Evolutionary conservation across 1,284 basidiomycete species (phyloP).

Genomic region (Irpex lacteus): DNA sequence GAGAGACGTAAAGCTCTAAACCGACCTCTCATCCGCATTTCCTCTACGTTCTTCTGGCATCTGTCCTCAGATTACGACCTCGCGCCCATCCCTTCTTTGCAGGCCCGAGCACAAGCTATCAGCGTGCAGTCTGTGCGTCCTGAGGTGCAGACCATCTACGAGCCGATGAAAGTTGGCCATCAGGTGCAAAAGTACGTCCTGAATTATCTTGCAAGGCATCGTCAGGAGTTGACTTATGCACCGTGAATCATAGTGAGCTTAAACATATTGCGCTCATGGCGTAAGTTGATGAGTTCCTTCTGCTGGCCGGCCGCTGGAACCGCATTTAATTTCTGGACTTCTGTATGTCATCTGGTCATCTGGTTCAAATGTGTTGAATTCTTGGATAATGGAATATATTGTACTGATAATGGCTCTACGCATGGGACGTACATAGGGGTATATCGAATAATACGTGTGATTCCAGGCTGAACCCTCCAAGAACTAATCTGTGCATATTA

Average conservation of each 20-base stretch:
- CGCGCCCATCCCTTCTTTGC: slow-evolving; percentile 59
- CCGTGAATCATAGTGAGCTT: slow-evolving; percentile 56
- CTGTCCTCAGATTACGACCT: slow-evolving; percentile 83
- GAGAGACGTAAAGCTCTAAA: slow-evolving; percentile 52
- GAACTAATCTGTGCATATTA: too few relatives aligned
- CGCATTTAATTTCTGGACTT: too few relatives aligned
- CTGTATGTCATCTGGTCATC: too few relatives aligned
- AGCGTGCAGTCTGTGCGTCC: slow-evolving; percentile 35
- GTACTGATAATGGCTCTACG: too few relatives aligned
- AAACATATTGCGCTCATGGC: slow-evolving; percentile 79
- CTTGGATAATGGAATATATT: too few relatives aligned
- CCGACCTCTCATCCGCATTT: slow-evolving; percentile 87
- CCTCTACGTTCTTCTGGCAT: slow-evolving; percentile 94
- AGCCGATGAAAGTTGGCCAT: slow-evolving; percentile 81
- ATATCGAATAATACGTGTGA: too few relatives aligned
- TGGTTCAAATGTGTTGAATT: too few relatives aligned
- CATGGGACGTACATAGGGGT: too few relatives aligned
- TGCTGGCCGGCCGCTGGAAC: too few relatives aligned
- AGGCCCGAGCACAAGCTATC: slow-evolving; percentile 40
- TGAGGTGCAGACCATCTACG: slow-evolving; percentile 51
- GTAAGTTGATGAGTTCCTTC: slow-evolving; percentile 10
- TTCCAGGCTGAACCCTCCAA: too few relatives aligned
- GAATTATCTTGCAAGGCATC: neutral
- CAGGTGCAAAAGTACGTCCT: slow-evolving; percentile 76
- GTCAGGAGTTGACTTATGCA: neutral